Conservation (phyloP, 108 stramenopile genomes). For the Schizochytrium sp. region DNA sequence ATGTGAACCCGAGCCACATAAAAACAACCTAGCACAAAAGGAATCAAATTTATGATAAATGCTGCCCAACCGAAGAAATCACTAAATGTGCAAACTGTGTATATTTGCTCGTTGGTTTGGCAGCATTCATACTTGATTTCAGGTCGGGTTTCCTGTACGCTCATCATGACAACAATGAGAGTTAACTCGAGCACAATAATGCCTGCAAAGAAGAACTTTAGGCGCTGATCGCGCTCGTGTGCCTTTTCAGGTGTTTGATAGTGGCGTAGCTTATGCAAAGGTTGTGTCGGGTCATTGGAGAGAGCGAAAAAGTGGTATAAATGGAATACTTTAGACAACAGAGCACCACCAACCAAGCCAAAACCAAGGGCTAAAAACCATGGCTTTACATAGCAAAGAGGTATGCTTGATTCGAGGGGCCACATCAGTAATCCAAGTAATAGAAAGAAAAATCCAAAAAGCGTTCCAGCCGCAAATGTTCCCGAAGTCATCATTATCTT, state of each 20-base stretch:
- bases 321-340: background rate
- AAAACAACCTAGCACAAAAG: background rate
- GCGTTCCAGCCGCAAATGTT: background rate
- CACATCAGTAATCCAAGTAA: conserved; percentile 1
- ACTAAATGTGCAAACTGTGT: background rate
- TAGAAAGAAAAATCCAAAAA: background rate
- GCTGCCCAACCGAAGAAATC: background rate
- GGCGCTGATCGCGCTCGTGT: background rate
- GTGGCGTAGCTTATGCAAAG: background rate
- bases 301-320: conserved; percentile 25
- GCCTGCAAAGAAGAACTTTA: conserved; percentile 28
- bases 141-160: background rate
- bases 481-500: background rate
- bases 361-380: conserved; percentile 57
- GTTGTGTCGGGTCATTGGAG: background rate
- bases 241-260: conserved; percentile 25
- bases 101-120: conserved; percentile 6
- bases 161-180: conserved; percentile 24
- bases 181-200: background rate
- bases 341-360: conserved; percentile 17
- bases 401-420: background rate
- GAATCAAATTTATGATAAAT: conserved; percentile 16
- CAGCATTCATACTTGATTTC: conserved; percentile 11
- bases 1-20: conserved; percentile 23
- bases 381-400: conserved; percentile 16